phyloP scores from a whole-genome alignment of 2,329 filamentous ascomycete species.

The Fonsecaea pedrosoi region DNA sequence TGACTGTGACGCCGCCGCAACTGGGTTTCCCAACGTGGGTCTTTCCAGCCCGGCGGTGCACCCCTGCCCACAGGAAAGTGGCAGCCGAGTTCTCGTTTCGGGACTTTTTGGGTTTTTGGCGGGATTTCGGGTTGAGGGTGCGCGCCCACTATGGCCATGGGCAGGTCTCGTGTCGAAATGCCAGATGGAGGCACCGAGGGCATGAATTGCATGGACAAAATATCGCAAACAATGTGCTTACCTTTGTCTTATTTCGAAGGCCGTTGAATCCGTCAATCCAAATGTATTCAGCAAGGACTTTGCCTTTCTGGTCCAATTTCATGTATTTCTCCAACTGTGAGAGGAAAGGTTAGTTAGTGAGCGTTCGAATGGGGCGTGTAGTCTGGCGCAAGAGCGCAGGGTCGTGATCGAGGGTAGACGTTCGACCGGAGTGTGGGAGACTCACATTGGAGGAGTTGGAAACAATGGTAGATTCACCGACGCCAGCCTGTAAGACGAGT shows the following conservation, averaged over 20 bases:
- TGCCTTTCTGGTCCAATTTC: constrained; percentile 85
- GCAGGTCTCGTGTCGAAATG: constrained; percentile 17
- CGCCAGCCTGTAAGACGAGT: constrained; percentile 20
- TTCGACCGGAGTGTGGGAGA: constrained; percentile 28
- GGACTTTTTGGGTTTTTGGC: neutral
- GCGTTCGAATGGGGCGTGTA: constrained; percentile 4
- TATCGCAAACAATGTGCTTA: constrained; percentile 60
- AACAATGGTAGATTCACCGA: constrained; percentile 53
- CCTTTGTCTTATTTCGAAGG: constrained; percentile 93
- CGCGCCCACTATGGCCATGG: constrained; percentile 4
- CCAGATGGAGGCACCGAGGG: constrained; percentile 9
- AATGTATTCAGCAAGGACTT: constrained; percentile 92
- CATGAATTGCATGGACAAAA: neutral
- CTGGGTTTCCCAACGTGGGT: constrained; percentile 27
- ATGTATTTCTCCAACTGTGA: constrained; percentile 88
- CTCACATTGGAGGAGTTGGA: constrained; percentile 54
- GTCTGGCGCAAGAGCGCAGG: constrained; percentile 6
- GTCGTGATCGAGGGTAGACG: constrained; percentile 37
- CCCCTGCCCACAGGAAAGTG: neutral
- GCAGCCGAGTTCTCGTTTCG: neutral
- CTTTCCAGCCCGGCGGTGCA: constrained; percentile 10
- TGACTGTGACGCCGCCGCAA: constrained; percentile 19
- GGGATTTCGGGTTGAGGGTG: neutral
- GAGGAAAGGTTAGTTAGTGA: constrained; percentile 32
- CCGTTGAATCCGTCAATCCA: constrained; percentile 88